A percentile compares a stretch with the other conserved stretches of the same genome.
phyloP scores from a whole-genome alignment of 2,329 filamentous ascomycete species.

The Curvularia hawaiiensis region DNA sequence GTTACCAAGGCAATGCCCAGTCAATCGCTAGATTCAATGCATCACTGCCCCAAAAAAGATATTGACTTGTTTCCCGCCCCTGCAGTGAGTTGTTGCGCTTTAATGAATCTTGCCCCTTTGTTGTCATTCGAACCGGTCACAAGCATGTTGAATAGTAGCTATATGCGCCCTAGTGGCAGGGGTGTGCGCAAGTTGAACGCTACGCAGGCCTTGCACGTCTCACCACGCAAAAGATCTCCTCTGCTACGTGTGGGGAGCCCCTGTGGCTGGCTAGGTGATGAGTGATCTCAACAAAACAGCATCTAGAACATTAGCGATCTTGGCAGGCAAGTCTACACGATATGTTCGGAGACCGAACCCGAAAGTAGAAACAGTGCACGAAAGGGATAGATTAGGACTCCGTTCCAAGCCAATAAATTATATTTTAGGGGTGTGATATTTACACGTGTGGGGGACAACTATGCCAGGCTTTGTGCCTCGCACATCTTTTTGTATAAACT shows the following conservation, averaged over 20 bases:
- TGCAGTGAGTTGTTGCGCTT: background rate
- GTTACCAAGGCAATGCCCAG: background rate
- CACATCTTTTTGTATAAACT: constrained; percentile 51
- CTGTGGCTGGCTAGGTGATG: background rate
- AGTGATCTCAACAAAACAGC: background rate
- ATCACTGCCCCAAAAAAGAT: background rate
- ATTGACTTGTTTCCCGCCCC: background rate
- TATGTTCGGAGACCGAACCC: background rate
- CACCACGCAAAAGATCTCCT: background rate
- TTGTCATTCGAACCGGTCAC: background rate
- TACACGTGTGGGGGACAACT: background rate
- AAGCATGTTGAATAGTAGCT: background rate
- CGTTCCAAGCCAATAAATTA: background rate
- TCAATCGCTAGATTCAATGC: background rate
- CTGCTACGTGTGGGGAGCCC: background rate
- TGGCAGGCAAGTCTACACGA: background rate
- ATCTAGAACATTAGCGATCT: background rate
- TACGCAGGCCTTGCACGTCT: background rate
- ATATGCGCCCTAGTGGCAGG: background rate
- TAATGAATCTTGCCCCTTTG: background rate
- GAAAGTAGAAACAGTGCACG: background rate
- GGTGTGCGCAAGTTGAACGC: background rate
- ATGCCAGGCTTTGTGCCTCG: constrained; percentile 44
- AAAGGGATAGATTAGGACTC: background rate
- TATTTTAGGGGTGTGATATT: background rate